phyloP scores from a whole-genome alignment of 768 basidiomycete genomes.

The Russula lepida region DNA sequence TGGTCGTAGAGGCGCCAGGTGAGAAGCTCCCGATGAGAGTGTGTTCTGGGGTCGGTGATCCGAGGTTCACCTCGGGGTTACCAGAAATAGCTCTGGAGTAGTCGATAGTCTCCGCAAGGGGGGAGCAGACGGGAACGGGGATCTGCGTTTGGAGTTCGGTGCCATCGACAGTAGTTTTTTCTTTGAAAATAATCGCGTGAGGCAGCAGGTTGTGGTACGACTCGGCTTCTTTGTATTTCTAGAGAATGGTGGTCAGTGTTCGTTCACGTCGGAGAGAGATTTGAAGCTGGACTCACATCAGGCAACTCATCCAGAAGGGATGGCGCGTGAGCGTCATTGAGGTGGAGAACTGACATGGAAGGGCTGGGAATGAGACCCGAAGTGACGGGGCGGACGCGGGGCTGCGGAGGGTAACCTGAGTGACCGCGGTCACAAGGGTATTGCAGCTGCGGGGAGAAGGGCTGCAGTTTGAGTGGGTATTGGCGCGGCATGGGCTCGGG shows the following conservation, averaged over 20 bases:
- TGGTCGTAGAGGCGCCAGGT: neutral
- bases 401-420: neutral
- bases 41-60: neutral
- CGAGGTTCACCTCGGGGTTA: conserved; percentile 10
- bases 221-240: conserved; percentile 12
- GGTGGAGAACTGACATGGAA: conserved; percentile 5
- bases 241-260: neutral
- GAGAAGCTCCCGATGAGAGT: neutral
- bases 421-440: neutral
- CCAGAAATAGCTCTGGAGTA: conserved; percentile 8
- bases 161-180: neutral
- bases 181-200: neutral
- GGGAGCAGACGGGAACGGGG: neutral
- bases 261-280: neutral
- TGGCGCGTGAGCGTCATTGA: neutral
- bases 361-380: conserved; percentile 1
- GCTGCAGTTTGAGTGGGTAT: too few relatives aligned
- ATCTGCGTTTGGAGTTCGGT: neutral
- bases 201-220: conserved; percentile 2
- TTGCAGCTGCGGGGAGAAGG: neutral
- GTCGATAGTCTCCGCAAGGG: conserved; percentile 1
- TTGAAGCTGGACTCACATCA: conserved; percentile 1
- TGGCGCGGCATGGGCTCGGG: neutral
- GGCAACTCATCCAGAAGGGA: neutral
- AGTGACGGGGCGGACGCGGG: neutral